Base-by-base conservation (phyloP, 768 basidiomycete genomes). In the Tephrocybe sp. region DNA sequence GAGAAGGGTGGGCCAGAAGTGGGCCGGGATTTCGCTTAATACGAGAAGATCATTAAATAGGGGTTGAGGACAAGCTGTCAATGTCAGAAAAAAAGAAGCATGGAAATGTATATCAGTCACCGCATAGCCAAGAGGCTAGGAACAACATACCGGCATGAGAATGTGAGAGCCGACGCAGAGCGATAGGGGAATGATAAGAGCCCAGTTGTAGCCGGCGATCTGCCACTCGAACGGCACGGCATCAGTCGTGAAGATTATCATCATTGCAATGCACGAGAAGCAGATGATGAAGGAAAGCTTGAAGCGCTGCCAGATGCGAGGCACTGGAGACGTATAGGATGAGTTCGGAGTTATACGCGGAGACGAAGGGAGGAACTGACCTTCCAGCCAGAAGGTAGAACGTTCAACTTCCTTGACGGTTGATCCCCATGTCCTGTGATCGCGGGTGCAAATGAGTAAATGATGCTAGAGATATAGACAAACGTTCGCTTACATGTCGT, bases 371-470 rank as follows among this genome's bases (percentile, higher is more conserved):
- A 38, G 31, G 48, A 38, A 26, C 57, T 48, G 44, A 67, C 72
- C 71, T 70, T 95, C 92, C 55, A 90, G 82, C 82, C 89, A 92
- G 74, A 95, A 92, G 49, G 92, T 91, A 1, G 87, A 89, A 24
- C 82, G 77, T 61, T 92, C 87, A 44, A 94, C 89, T 69, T 91
- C 89, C 68, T 95, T 93, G 58, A 71, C 76, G 1, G 78, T 79
- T 24, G 77, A 78, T 24, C 78, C 77, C 78, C 78, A 79, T 27
- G 77, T 78, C 77, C 76, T 78, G 41, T 21, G 45, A 40, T 24
- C 18, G 34, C 19, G n/a, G n/a, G n/a, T n/a, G n/a, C n/a, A n/a
- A 21, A 30, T 51, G 40, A 40, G 27, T 30, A 44, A 5, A 47
- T 52, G 31, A 44, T 41, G 47, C 54, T 35, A 31, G 40, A 16